phyloP scores from a whole-genome alignment of 768 basidiomycete species.

The Tylopilus felleus region DNA sequence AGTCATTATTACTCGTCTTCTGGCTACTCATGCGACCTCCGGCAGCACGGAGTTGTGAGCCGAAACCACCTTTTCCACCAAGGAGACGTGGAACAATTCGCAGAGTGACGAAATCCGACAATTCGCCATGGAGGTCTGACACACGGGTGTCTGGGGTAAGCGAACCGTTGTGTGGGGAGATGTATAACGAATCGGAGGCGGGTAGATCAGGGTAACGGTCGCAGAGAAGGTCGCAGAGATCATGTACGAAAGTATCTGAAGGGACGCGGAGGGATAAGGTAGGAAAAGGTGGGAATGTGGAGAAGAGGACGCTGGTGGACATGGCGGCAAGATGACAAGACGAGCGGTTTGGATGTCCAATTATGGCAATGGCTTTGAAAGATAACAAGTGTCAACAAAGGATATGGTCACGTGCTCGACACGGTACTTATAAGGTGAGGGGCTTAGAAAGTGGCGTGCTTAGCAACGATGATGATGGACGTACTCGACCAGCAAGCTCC shows the following conservation, averaged over 20 bases:
- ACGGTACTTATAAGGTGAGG: neutral
- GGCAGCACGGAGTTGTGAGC: conserved; percentile 92
- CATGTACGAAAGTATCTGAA: conserved; percentile 37
- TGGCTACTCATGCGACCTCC: conserved; percentile 97
- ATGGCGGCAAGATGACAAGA: conserved; percentile 28
- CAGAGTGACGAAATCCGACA: conserved; percentile 52
- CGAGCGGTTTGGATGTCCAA: neutral
- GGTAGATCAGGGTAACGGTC: conserved; percentile 50
- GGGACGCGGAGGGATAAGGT: conserved; percentile 49
- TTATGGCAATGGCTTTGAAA: conserved; percentile 16
- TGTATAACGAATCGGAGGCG: conserved; percentile 35
- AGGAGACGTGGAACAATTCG: conserved; percentile 70
- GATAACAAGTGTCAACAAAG: conserved; percentile 18
- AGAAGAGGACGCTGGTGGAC: conserved; percentile 53
- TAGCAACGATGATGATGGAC: conserved; percentile 9
- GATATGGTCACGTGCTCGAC: neutral
- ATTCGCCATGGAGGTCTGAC: conserved; percentile 33
- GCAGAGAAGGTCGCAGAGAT: conserved; percentile 42
- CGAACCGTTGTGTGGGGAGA: conserved; percentile 40
- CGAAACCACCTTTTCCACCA: conserved; percentile 98
- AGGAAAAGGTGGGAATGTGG: conserved; percentile 59
- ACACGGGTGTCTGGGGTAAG: conserved; percentile 32
- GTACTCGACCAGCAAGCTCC: conserved; percentile 24
- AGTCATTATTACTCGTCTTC: conserved; percentile 93
- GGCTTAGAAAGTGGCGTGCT: neutral